A percentile compares a stretch with the other conserved stretches of the same genome.
phyloP scores from a whole-genome alignment of 495 filamentous ascomycete species.

The Daldinia grandis region DNA sequence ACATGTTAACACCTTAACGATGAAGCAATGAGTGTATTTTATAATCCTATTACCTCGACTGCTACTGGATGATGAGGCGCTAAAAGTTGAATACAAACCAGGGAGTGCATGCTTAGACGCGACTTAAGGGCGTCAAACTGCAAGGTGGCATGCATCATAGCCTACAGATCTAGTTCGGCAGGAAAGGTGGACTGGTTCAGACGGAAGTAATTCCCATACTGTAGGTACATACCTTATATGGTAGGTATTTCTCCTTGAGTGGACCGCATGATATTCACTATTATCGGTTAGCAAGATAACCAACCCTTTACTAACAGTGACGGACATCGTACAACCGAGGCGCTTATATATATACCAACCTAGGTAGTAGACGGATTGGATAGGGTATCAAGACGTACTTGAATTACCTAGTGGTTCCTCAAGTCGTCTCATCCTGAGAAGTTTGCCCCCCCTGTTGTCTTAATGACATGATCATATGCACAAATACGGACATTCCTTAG shows the following conservation, averaged over 20 bases:
- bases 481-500: background rate
- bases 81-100: background rate
- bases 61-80: background rate
- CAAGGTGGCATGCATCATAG: background rate
- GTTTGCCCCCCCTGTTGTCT: background rate
- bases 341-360: background rate
- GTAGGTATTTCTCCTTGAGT: background rate
- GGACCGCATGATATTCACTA: background rate
- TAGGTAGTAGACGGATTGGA: background rate
- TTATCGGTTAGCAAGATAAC: background rate
- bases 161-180: background rate
- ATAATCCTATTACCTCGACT: background rate
- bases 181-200: background rate
- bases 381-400: background rate
- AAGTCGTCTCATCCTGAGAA: background rate
- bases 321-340: background rate
- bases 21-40: background rate
- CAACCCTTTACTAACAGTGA: background rate
- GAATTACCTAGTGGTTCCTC: background rate
- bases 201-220: background rate
- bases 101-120: background rate
- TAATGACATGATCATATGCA: background rate
- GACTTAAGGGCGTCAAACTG: background rate
- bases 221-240: background rate
- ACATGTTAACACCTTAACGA: background rate